A percentile compares a stretch with the other conserved stretches of the same genome.
Conservation (phyloP, 2,329 filamentous ascomycete genomes). For the Curvularia lunata region DNA sequence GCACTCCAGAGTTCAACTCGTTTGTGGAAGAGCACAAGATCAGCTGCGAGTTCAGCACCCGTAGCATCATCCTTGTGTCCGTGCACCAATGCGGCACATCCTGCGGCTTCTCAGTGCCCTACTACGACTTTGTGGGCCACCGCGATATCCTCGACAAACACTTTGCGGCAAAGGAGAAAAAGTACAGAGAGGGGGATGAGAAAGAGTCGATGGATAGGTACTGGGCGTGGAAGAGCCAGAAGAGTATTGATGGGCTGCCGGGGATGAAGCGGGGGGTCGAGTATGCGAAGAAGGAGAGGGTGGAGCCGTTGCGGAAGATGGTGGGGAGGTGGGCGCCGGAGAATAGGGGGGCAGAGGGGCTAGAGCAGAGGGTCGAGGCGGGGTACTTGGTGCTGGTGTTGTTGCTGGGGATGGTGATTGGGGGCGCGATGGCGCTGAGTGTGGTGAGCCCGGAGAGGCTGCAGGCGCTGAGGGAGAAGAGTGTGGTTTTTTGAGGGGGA, state of each 20-base stretch:
- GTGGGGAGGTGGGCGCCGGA: conserved; percentile 44
- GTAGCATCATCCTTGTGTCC: conserved; percentile 52
- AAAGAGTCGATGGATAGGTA: conserved; percentile 53
- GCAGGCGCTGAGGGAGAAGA: conserved; percentile 29
- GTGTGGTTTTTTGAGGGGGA: conserved; percentile 20
- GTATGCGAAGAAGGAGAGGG: conserved; percentile 44
- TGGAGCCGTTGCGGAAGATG: conserved; percentile 55
- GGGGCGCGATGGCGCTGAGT: conserved; percentile 32
- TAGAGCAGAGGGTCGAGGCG: conserved; percentile 15
- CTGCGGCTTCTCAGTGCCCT: conserved; percentile 54
- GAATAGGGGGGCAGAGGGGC: conserved; percentile 10
- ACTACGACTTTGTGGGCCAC: conserved; percentile 53
- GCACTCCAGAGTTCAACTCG: conserved; percentile 40
- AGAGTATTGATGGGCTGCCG: conserved; percentile 54
- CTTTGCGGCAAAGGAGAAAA: conserved; percentile 50
- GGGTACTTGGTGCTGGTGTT: conserved; percentile 35
- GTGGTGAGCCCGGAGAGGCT: conserved; percentile 36
- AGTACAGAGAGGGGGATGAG: conserved; percentile 44
- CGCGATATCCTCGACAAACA: conserved; percentile 51
- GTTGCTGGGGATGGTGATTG: conserved; percentile 42
- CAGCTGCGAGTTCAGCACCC: conserved; percentile 45
- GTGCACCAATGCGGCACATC: conserved; percentile 53
- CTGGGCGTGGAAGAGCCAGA: conserved; percentile 55
- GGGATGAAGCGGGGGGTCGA: conserved; percentile 51
- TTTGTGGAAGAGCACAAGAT: conserved; percentile 48